Evolutionary conservation across 495 filamentous ascomycete species (phyloP).

Genomic region (Parmelia sp.): DNA sequence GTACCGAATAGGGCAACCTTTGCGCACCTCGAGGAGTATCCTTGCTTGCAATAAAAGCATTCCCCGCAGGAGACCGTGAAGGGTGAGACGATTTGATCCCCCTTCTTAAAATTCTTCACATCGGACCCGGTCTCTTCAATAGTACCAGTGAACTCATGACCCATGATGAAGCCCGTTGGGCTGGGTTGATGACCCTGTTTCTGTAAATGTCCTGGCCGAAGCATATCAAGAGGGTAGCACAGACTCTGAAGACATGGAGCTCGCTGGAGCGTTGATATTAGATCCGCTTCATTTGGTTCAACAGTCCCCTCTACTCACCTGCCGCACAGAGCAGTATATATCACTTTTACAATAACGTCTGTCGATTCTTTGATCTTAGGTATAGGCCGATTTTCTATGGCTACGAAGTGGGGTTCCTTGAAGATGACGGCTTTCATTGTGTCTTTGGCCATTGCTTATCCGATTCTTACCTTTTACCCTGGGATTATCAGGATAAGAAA

Average conservation of each 20-base stretch:
- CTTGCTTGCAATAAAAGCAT: constrained; percentile 87
- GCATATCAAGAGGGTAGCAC: constrained; percentile 32
- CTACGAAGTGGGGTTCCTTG: constrained; percentile 42
- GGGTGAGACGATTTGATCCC: constrained; percentile 73
- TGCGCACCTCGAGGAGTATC: constrained; percentile 77
- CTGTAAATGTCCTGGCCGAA: neutral
- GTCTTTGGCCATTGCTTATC: constrained; percentile 26
- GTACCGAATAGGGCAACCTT: constrained; percentile 70
- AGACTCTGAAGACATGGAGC: constrained; percentile 84
- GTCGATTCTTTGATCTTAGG: constrained; percentile 58
- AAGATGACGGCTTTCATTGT: constrained; percentile 48
- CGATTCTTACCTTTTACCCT: constrained; percentile 14
- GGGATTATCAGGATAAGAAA: neutral
- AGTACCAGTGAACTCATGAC: constrained; percentile 70
- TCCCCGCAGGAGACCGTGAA: constrained; percentile 81
- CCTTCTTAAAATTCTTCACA: constrained; percentile 64
- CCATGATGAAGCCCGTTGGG: constrained; percentile 57
- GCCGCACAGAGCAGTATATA: constrained; percentile 82
- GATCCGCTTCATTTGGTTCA: neutral
- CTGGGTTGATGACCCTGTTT: constrained; percentile 25
- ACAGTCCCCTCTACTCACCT: constrained; percentile 51
- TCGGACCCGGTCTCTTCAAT: constrained; percentile 60
- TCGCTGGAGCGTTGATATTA: constrained; percentile 49
- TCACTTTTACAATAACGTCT: constrained; percentile 82
- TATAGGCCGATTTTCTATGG: constrained; percentile 44